phyloP scores from a whole-genome alignment of 1,284 basidiomycete genomes.

The Anthracocystis panici-leucophaei region DNA sequence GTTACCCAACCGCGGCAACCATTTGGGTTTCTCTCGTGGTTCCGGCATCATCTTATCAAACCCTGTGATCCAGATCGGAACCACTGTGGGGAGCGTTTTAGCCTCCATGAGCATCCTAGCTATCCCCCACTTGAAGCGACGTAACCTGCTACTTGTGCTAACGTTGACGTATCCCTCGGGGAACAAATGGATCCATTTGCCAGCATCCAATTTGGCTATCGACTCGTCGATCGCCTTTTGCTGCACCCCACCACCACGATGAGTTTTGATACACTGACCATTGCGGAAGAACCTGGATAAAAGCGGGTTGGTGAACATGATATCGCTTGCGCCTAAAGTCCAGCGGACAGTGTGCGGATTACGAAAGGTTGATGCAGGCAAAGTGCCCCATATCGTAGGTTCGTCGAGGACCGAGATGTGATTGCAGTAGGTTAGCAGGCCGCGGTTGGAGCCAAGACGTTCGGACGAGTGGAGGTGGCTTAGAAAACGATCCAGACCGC shows the following conservation, averaged over 20 bases:
- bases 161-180: slow-evolving; percentile 90
- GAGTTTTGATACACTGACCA: slow-evolving; percentile 93
- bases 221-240: slow-evolving; percentile 87
- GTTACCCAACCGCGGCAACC: slow-evolving; percentile 57
- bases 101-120: slow-evolving; percentile 73
- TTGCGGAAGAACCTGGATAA: slow-evolving; percentile 81
- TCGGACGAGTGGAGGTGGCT: slow-evolving; percentile 43
- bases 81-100: slow-evolving; percentile 76
- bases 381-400: slow-evolving; percentile 59
- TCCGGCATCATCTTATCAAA: slow-evolving; percentile 68
- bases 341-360: slow-evolving; percentile 76
- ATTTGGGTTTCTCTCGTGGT: slow-evolving; percentile 56
- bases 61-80: slow-evolving; percentile 93
- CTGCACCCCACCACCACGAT: slow-evolving; percentile 88
- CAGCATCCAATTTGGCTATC: slow-evolving; percentile 81
- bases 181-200: slow-evolving; percentile 94
- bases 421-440: slow-evolving; percentile 65
- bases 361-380: slow-evolving; percentile 46
- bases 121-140: slow-evolving; percentile 97
- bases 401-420: slow-evolving; percentile 68
- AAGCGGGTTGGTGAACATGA: slow-evolving; percentile 86
- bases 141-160: slow-evolving; percentile 75
- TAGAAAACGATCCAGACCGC: slow-evolving; percentile 58
- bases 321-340: slow-evolving; percentile 89
- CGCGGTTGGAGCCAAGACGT: slow-evolving; percentile 41